Percentiles rank a stretch among this genome's conserved stretches.
Evolutionary conservation across 306 rosid species (phyloP).

Genomic region (Corylus heterophylla): DNA sequence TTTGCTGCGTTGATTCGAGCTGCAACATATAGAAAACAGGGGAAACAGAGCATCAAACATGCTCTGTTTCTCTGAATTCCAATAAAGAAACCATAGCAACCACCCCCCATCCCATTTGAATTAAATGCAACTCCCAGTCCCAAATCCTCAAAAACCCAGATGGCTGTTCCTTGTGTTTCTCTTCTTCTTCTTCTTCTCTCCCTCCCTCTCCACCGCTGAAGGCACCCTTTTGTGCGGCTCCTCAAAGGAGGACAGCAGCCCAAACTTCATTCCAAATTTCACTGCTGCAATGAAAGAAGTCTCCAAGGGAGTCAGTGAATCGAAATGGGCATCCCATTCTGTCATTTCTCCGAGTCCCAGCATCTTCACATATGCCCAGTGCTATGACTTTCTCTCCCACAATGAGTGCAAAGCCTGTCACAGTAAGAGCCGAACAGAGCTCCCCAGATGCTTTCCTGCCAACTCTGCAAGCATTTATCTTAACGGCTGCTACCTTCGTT

Average conservation of each 20-base stretch:
- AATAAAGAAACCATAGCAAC: neutral
- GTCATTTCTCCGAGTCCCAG: constrained; percentile 2
- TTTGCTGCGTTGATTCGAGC: neutral
- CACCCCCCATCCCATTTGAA: neutral
- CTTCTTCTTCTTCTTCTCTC: neutral
- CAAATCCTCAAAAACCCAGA: neutral
- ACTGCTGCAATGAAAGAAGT: constrained; percentile 28
- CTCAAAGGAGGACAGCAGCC: neutral
- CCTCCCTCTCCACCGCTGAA: constrained; percentile 3
- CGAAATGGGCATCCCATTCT: constrained; percentile 28
- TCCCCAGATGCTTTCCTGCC: constrained; percentile 42
- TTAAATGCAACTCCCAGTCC: constrained; percentile 27
- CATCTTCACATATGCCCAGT: constrained; percentile 44
- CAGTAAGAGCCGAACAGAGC: constrained; percentile 18
- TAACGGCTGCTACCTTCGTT: constrained; percentile 59
- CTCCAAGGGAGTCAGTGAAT: constrained; percentile 21
- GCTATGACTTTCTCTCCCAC: constrained; percentile 34
- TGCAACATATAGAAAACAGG: neutral
- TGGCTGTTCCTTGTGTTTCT: constrained; percentile 11
- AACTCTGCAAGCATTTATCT: constrained; percentile 42
- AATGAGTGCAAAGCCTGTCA: constrained; percentile 40
- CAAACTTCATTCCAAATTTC: constrained; percentile 18
- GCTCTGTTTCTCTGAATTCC: constrained; percentile 5
- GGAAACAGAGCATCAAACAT: neutral
- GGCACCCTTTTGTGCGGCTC: constrained; percentile 34